Evolutionary conservation across 2,329 filamentous ascomycete genomes (phyloP).

Genomic region (Nannizzia gypsea): DNA sequence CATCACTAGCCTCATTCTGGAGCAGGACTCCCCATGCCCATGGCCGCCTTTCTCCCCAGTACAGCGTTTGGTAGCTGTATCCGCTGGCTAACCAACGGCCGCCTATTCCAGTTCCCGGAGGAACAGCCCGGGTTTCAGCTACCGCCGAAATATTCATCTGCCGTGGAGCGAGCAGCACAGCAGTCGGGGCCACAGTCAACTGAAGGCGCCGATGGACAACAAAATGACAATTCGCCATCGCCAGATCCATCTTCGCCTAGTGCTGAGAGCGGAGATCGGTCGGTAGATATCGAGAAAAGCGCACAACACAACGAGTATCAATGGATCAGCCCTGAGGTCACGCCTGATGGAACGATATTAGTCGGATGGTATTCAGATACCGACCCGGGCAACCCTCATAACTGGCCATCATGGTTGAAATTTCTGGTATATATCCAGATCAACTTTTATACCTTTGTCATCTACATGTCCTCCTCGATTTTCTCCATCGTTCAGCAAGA

Average conservation of each 20-base stretch:
- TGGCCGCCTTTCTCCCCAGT: background rate
- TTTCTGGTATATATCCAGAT: background rate
- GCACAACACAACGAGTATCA: background rate
- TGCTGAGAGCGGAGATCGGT: background rate
- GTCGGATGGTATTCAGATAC: background rate
- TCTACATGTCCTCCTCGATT: constrained; percentile 1
- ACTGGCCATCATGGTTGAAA: background rate
- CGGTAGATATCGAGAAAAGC: background rate
- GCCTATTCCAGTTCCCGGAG: background rate
- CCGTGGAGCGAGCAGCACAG: background rate
- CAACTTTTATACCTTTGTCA: background rate
- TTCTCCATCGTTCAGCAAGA: background rate
- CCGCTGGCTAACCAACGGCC: background rate
- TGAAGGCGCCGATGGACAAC: background rate
- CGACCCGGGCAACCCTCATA: background rate
- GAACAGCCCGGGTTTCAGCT: background rate
- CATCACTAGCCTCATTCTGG: background rate
- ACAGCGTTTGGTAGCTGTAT: background rate
- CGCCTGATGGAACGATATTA: background rate
- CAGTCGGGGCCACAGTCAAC: background rate
- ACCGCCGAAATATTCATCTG: background rate
- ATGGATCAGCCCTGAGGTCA: background rate
- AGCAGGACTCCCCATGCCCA: background rate
- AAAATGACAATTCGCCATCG: background rate
- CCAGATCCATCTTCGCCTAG: background rate